Evolutionary conservation across 192 early-diverging fungal species (phyloP), one percentile per base, ranked within the genome.

Genomic region (Jimgerdemannia flammicorona): DNA sequence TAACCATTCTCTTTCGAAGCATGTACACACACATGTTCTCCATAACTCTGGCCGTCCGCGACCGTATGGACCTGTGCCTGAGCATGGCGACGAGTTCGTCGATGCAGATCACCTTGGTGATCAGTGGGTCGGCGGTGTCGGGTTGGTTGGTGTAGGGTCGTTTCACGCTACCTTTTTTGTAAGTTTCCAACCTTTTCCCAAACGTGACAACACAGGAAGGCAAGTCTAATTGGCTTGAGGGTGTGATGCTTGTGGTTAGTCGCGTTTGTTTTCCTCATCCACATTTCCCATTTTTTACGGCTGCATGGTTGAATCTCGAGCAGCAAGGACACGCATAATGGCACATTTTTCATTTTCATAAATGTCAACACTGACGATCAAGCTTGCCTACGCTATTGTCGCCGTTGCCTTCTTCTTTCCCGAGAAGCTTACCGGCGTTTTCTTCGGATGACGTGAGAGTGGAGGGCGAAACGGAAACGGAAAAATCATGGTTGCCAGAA

Each of bases 151-250:
- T 29, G 29, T 29, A 29, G 29, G n/a, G 29, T 29, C 29, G 29
- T 29, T 29, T 29, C 29, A 29, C 29, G 29, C 29, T 29, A 0
- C 29, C 29, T 29, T 29, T 29, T 17, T 76, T 81, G 0, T 71
- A 83, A n/a, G n/a, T n/a, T n/a, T n/a, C n/a, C n/a, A n/a, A n/a
- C n/a, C n/a, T 84, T 79, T 65, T 77, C 85, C 64, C 79, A 84
- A 44, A 88, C 81, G 74, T 66, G 72, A 4, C 71, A 40, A 86
- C 91, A 40, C 74, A 81, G 72, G 96, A 98, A 79, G 97, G 97
- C 11, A 79, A 91, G 66, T 92, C 91, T 4, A 96, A 98, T 82
- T 99, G 95, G 95, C 84, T 99, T 17, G 95, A 96, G 80, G 97
- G 97, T 6, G 87, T 87, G 44, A 88, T 96, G 82, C 81, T 97